Percentiles rank a stretch among this genome's conserved stretches.
These are phyloP conservation scores for Seiridium unicorne DNA, from an alignment of 2,329 filamentous ascomycete genomes.

Conservation along the genomic window DNA sequence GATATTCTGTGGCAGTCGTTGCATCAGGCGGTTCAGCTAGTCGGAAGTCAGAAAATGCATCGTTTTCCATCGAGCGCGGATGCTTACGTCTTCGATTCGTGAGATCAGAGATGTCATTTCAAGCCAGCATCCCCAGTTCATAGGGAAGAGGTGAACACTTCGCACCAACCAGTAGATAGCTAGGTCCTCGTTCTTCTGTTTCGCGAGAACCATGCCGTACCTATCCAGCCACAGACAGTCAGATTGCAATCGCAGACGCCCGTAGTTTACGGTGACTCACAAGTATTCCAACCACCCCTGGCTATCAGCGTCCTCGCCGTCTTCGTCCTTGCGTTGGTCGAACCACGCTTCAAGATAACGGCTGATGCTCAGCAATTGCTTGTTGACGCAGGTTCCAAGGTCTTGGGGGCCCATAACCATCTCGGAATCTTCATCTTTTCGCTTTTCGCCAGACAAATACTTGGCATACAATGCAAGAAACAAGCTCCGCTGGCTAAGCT, in stretches of 20 bases:
- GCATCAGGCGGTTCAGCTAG: slow-evolving; percentile 69
- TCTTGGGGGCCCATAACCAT: slow-evolving; percentile 96
- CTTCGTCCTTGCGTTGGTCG: slow-evolving; percentile 56
- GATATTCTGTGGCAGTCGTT: slow-evolving; percentile 81
- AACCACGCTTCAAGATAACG: slow-evolving; percentile 82
- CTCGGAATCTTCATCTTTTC: slow-evolving; percentile 93
- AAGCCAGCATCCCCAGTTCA: slow-evolving; percentile 97
- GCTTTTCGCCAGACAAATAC: slow-evolving; percentile 90
- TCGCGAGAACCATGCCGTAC: slow-evolving; percentile 87
- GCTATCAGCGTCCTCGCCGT: slow-evolving; percentile 59
- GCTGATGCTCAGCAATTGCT: slow-evolving; percentile 75
- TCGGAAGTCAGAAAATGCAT: neutral
- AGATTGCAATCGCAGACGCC: neutral
- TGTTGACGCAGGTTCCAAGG: slow-evolving; percentile 79
- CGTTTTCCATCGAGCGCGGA: neutral
- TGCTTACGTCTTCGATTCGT: slow-evolving; percentile 74
- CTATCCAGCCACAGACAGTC: slow-evolving; percentile 27
- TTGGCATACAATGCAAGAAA: slow-evolving; percentile 93
- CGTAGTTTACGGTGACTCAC: slow-evolving; percentile 32
- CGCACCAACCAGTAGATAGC: slow-evolving; percentile 85
- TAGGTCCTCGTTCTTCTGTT: slow-evolving; percentile 83
- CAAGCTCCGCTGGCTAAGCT: slow-evolving; percentile 83
- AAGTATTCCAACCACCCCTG: slow-evolving; percentile 95
- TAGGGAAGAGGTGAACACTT: slow-evolving; percentile 85
- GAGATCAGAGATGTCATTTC: slow-evolving; percentile 82